phyloP scores from a whole-genome alignment of 2,329 filamentous ascomycete genomes.

The Cadophora luteo-olivacea region DNA sequence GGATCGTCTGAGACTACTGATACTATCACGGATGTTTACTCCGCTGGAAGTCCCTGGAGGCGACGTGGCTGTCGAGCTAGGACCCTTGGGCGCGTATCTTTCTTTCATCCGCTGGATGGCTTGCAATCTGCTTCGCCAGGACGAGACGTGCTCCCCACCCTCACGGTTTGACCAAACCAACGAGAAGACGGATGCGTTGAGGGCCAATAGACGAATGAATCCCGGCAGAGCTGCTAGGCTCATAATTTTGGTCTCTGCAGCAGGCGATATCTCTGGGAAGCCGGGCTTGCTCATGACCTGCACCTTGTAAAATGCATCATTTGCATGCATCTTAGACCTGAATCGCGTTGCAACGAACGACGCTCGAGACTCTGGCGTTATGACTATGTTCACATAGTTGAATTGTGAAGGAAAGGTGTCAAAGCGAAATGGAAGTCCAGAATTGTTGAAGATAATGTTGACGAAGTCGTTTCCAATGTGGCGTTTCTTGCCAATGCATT shows the following conservation, averaged over 20 bases:
- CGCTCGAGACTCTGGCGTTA: constrained; percentile 83
- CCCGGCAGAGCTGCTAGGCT: constrained; percentile 81
- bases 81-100: constrained; percentile 58
- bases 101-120: constrained; percentile 86
- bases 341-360: constrained; percentile 73
- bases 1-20: constrained; percentile 65
- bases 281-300: constrained; percentile 87
- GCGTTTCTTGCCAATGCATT: constrained; percentile 84
- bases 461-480: constrained; percentile 98
- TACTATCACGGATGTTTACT: constrained; percentile 62
- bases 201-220: constrained; percentile 85
- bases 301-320: constrained; percentile 78
- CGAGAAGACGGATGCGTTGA: constrained; percentile 94
- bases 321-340: constrained; percentile 46
- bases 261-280: constrained; percentile 91
- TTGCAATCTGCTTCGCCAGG: constrained; percentile 85
- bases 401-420: constrained; percentile 94
- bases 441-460: constrained; percentile 98
- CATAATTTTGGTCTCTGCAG: constrained; percentile 87
- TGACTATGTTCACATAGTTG: constrained; percentile 96
- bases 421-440: constrained; percentile 86
- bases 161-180: constrained; percentile 84
- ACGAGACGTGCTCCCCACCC: constrained; percentile 83
- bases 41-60: constrained; percentile 44
- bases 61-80: constrained; percentile 42